A percentile compares a stretch with the other conserved stretches of the same genome.
Evolutionary conservation across 257 asterid species (phyloP).

Genomic region (Fraxinus anomala): DNA sequence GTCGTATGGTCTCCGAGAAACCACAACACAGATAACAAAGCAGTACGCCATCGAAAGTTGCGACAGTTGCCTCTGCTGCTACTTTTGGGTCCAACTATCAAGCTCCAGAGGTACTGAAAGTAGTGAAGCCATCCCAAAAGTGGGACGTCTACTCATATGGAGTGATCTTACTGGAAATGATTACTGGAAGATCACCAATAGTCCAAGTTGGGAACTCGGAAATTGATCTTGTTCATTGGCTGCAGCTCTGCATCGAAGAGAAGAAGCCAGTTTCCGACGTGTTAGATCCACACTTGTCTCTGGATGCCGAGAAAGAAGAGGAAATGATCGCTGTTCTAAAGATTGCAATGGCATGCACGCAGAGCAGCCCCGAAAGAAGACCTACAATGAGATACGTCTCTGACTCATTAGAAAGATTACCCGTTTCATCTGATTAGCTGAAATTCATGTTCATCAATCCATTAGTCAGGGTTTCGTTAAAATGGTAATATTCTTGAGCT

Average conservation of each 20-base stretch:
- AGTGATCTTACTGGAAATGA: slow-evolving; percentile 75
- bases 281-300: slow-evolving; percentile 58
- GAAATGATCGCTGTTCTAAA: slow-evolving; percentile 77
- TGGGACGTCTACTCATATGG: slow-evolving; percentile 93
- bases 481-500: neutral
- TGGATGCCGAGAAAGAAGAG: slow-evolving; percentile 74
- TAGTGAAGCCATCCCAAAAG: slow-evolving; percentile 86
- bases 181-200: slow-evolving; percentile 65
- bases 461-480: slow-evolving; percentile 1
- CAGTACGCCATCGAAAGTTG: slow-evolving; percentile 50
- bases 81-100: slow-evolving; percentile 60
- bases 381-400: slow-evolving; percentile 76
- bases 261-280: slow-evolving; percentile 80
- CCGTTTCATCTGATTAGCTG: slow-evolving; percentile 22
- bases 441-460: neutral
- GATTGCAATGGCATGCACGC: slow-evolving; percentile 86
- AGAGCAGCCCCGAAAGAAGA: slow-evolving; percentile 68
- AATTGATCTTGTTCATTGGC: slow-evolving; percentile 77
- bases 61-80: slow-evolving; percentile 51
- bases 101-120: slow-evolving; percentile 80
- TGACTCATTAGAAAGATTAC: slow-evolving; percentile 67
- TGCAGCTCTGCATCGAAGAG: slow-evolving; percentile 86
- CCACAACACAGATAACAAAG: slow-evolving; percentile 47
- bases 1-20: slow-evolving; percentile 52
- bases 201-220: slow-evolving; percentile 62